Conservation (phyloP, 1,284 basidiomycete genomes). For the Cystobasidium pallidum region DNA sequence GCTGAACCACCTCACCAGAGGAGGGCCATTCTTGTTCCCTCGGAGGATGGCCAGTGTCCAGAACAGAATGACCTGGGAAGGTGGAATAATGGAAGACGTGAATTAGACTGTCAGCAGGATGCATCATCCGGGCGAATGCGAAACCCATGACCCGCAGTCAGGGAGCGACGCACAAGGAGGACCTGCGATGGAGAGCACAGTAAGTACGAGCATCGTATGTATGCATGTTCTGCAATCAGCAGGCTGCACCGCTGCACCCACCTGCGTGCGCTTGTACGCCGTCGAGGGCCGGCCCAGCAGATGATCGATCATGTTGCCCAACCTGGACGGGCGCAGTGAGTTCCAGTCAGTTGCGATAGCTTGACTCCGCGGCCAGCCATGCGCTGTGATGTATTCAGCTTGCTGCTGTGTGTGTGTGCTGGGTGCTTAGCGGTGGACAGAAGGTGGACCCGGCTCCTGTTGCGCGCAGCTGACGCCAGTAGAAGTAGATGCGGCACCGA, state of each 20-base stretch:
- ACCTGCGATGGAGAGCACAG: conserved; percentile 14
- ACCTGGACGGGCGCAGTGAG: no score
- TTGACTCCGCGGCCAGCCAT: no score
- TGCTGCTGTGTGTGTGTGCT: no score
- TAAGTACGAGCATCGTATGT: neutral
- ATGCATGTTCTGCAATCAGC: neutral
- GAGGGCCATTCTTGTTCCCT: conserved; percentile 70
- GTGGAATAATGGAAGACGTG: conserved; percentile 59
- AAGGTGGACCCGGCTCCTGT: no score
- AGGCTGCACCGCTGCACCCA: conserved; percentile 49
- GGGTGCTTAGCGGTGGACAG: no score
- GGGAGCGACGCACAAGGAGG: conserved; percentile 24
- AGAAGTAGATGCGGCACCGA: no score
- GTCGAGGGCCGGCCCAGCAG: conserved; percentile 74
- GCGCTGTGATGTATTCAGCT: no score
- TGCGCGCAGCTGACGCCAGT: no score
- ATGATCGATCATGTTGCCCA: conserved; percentile 92
- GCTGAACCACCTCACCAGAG: conserved; percentile 66
- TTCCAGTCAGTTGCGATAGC: no score
- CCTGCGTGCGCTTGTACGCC: conserved; percentile 75
- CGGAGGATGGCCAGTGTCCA: conserved; percentile 79
- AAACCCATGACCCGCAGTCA: no score
- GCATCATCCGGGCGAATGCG: neutral
- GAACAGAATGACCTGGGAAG: conserved; percentile 83
- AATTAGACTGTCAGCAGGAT: conserved; percentile 12